Conservation (phyloP, 2,329 filamentous ascomycete species). For the Periconia digitata region DNA sequence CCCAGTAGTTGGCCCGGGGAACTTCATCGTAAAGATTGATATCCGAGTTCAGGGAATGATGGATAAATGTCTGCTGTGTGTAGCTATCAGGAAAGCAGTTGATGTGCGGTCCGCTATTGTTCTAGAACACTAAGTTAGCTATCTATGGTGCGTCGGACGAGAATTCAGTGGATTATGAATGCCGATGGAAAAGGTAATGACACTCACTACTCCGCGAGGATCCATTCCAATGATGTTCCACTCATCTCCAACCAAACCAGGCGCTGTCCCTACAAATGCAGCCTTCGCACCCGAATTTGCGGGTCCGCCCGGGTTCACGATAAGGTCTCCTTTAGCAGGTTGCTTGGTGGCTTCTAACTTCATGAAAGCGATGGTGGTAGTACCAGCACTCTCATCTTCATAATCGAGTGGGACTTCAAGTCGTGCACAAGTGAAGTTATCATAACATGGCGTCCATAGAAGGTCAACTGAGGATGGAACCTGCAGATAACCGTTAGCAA, state of each 20-base stretch:
- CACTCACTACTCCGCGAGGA: too few relatives aligned
- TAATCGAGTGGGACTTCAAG: slow-evolving; percentile 12
- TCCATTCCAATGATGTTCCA: too few relatives aligned
- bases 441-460: slow-evolving; percentile 1
- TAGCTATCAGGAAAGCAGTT: too few relatives aligned
- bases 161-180: too few relatives aligned
- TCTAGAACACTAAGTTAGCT: too few relatives aligned
- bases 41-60: too few relatives aligned
- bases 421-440: slow-evolving; percentile 4
- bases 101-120: too few relatives aligned
- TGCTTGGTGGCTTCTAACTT: not conserved
- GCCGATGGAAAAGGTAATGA: too few relatives aligned
- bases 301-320: slow-evolving; percentile 22
- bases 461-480: too few relatives aligned
- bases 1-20: slow-evolving; percentile 20
- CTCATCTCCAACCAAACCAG: slow-evolving; percentile 7
- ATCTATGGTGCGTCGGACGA: too few relatives aligned
- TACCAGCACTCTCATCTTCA: not conserved
- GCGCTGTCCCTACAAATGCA: slow-evolving; percentile 14
- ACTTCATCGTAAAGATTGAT: slow-evolving; percentile 21
- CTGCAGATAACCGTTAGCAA: too few relatives aligned
- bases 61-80: too few relatives aligned
- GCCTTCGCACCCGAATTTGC: slow-evolving; percentile 36
- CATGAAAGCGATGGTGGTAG: slow-evolving; percentile 6
- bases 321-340: not conserved